Evolutionary conservation across 176 grass and related monocot species (phyloP), one percentile per base, ranked within the genome.

Genomic region (Tuctoria greenei): DNA sequence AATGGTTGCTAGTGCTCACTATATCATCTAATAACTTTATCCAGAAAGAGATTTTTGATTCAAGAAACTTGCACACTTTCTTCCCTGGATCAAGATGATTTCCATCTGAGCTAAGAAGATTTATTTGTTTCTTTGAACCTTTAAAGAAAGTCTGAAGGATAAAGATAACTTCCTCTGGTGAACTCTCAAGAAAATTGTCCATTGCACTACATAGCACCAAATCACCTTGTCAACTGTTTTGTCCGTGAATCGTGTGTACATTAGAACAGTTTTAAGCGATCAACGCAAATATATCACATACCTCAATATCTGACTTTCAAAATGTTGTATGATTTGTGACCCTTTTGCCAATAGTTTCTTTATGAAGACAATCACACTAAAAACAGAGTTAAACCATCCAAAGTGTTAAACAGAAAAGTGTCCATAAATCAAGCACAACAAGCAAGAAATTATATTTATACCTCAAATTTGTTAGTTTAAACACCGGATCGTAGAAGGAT

Each of bases 251-350:
- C 11, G 1, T 37, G 40, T 24, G 66, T 12, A 73, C 1, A 71
- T 34, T 24, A 50, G 18, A 49, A 60, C 20, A 23, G 1, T 60
- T 73, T 31, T 15, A 71, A 79, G 24, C 27, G 71, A 67, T 57
- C 75, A 1, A n/a, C 77, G 14, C 18, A 61, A 47, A 51, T 49
- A 58, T 73, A 68, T 56, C 40, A 23, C 65, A 69, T 81, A 93
- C 95, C 95, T 90, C 68, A 93, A 72, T 86, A 97, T 92, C 38
- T 91, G 71, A 46, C 72, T 81, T 59, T 74, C 73, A 40, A 97
- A 97, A 87, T 66, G 34, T 50, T 76, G 56, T 67, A 77, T 58
- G 72, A 91, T 87, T 51, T 93, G 64, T 37, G 78, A 71, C 63
- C 71, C 63, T 74, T 90, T 91, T 35, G 20, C 38, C 71, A 88